These are phyloP conservation scores for Penicillium sp. DNA, from an alignment of 2,329 filamentous ascomycete species.

Conservation along the genomic window DNA sequence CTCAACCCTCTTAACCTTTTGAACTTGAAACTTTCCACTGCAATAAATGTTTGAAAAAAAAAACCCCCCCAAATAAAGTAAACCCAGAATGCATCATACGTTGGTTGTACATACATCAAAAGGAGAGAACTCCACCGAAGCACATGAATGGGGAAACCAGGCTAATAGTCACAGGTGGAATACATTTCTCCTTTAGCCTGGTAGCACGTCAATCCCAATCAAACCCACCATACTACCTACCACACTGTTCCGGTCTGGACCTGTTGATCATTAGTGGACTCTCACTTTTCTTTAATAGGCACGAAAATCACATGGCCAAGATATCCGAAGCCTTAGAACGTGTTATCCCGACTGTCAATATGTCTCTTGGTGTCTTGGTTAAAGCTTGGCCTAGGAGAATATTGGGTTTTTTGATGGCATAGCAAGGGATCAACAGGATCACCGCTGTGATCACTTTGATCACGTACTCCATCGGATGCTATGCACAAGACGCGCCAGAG, in stretches of 20 bases:
- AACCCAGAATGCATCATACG: neutral
- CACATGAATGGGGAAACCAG: neutral
- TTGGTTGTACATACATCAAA: neutral
- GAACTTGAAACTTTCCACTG: neutral
- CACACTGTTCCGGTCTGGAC: constrained; percentile 12
- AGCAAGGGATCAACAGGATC: neutral
- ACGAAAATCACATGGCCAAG: neutral
- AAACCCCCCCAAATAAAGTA: neutral
- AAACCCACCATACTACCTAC: constrained; percentile 14
- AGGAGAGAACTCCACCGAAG: neutral
- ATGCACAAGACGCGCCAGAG: neutral
- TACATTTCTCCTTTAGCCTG: neutral
- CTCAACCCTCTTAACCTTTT: neutral
- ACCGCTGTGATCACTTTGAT: neutral
- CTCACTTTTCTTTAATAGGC: neutral
- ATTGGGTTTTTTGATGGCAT: neutral
- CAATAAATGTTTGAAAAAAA: neutral
- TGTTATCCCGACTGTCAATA: neutral
- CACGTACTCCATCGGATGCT: neutral
- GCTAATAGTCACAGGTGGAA: neutral
- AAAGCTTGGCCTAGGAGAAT: constrained; percentile 10
- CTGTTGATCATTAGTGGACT: constrained; percentile 18
- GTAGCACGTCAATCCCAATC: constrained; percentile 20
- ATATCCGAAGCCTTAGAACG: neutral
- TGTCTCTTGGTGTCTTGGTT: neutral